Conservation (phyloP, 2,329 filamentous ascomycete species). For the Cladosporium sp. region DNA sequence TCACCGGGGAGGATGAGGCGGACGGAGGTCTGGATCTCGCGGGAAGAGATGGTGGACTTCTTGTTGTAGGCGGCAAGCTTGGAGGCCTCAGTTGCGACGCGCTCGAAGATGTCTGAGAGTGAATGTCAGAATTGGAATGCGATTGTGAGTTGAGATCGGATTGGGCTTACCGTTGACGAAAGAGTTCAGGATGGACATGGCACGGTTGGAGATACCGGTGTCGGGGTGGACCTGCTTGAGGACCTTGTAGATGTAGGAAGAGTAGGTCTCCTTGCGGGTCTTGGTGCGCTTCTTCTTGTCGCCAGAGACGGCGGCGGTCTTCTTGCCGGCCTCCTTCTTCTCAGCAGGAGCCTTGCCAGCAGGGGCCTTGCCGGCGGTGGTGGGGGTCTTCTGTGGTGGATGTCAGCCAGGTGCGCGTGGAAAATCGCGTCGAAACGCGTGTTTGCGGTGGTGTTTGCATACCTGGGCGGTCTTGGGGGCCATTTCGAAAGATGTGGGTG, state of each 20-base stretch:
- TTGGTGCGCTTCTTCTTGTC: constrained; percentile 99
- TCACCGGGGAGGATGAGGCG: constrained; percentile 97
- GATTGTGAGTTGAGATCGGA: not conserved
- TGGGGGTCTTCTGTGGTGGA: constrained; percentile 63
- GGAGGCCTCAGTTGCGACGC: constrained; percentile 95
- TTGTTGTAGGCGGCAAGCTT: constrained; percentile 99
- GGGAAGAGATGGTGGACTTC: constrained; percentile 99
- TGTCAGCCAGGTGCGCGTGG: constrained; percentile 10
- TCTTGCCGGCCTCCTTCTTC: constrained; percentile 99
- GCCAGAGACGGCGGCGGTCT: constrained; percentile 84
- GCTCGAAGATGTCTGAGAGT: constrained; percentile 91
- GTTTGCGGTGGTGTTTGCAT: not conserved
- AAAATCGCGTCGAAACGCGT: constrained; percentile 22
- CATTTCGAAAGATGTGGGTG: constrained; percentile 62
- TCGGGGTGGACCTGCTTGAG: constrained; percentile 99
- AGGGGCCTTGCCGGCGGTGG: constrained; percentile 85
- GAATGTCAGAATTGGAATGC: constrained; percentile 18
- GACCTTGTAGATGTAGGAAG: constrained; percentile 99
- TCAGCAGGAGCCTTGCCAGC: constrained; percentile 78
- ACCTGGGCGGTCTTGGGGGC: constrained; percentile 87
- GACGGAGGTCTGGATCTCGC: constrained; percentile 99
- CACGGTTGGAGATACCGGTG: constrained; percentile 99
- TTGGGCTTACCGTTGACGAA: constrained; percentile 85
- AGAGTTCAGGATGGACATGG: constrained; percentile 99
- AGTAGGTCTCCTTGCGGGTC: constrained; percentile 99